Conservation (phyloP, 768 basidiomycete genomes). For the Galerina marginata region DNA sequence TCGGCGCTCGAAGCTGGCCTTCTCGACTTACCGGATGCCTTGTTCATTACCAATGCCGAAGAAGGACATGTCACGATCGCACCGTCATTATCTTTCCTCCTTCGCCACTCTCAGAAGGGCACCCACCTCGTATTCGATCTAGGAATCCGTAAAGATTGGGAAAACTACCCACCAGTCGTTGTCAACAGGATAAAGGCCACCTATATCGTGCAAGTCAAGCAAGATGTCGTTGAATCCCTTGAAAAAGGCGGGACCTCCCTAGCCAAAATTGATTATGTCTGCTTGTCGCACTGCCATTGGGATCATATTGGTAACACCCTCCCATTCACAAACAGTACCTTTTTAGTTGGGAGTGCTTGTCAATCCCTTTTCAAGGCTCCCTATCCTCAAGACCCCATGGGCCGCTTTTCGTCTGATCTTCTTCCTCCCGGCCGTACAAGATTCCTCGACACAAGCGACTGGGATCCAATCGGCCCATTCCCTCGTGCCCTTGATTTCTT, state of each 20-base stretch:
- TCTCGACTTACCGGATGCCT: slow-evolving; percentile 42
- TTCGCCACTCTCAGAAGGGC: slow-evolving; percentile 49
- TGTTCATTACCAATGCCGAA: slow-evolving; percentile 40
- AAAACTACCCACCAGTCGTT: slow-evolving; percentile 42
- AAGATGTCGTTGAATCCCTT: slow-evolving; percentile 54
- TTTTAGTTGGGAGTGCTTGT: slow-evolving; percentile 52
- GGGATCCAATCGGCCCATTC: slow-evolving; percentile 54
- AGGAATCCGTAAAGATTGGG: slow-evolving; percentile 54
- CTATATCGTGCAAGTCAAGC: slow-evolving; percentile 32
- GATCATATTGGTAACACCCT: slow-evolving; percentile 56
- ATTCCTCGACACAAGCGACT: slow-evolving; percentile 39
- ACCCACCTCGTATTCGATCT: slow-evolving; percentile 58
- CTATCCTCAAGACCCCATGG: slow-evolving; percentile 47
- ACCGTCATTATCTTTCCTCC: slow-evolving; percentile 58
- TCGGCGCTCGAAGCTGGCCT: slow-evolving; percentile 62
- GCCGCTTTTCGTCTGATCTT: slow-evolving; percentile 35
- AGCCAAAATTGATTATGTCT: slow-evolving; percentile 47
- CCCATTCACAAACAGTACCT: slow-evolving; percentile 50
- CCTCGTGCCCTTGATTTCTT: slow-evolving; percentile 57
- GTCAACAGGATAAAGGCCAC: slow-evolving; percentile 31
- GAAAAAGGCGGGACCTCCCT: slow-evolving; percentile 52
- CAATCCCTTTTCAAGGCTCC: slow-evolving; percentile 39
- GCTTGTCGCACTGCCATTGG: slow-evolving; percentile 60
- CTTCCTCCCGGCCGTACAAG: slow-evolving; percentile 44
- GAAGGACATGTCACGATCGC: slow-evolving; percentile 32